A percentile compares a stretch with the other conserved stretches of the same genome.
Conservation (phyloP, 768 basidiomycete genomes). For the Mycena vulgaris region DNA sequence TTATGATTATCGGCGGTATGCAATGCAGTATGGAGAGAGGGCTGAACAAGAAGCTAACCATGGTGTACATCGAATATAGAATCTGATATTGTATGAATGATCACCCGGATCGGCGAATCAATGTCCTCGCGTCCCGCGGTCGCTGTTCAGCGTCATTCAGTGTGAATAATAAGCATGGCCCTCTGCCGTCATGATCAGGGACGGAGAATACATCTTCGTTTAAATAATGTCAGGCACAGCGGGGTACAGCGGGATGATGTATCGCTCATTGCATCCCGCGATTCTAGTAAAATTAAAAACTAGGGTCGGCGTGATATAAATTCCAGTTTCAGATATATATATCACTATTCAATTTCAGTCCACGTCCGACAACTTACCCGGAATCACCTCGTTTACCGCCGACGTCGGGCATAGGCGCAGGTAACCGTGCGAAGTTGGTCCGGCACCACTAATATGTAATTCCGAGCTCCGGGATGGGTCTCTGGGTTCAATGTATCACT, state of each 20-base stretch:
- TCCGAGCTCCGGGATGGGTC: not conserved
- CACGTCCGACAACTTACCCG: not conserved
- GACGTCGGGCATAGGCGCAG: not conserved
- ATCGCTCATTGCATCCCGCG: not conserved
- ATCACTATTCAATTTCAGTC: not conserved
- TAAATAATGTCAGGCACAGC: too few relatives aligned
- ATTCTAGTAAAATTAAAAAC: not conserved
- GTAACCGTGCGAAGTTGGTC: not conserved
- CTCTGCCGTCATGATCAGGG: too few relatives aligned
- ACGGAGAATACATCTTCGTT: too few relatives aligned
- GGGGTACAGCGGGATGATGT: not conserved
- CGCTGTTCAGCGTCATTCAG: too few relatives aligned
- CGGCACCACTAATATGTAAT: not conserved
- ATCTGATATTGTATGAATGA: too few relatives aligned
- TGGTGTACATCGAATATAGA: too few relatives aligned
- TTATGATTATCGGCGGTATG: too few relatives aligned
- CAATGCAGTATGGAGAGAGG: too few relatives aligned
- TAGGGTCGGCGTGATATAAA: not conserved
- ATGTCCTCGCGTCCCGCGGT: too few relatives aligned
- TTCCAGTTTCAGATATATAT: not conserved
- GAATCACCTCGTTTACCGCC: not conserved
- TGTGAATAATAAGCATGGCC: too few relatives aligned
- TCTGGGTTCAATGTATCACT: not conserved
- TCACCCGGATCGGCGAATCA: too few relatives aligned
- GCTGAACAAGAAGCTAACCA: too few relatives aligned